phyloP scores from a whole-genome alignment of 495 filamentous ascomycete genomes.

The Penicillium ucsense region DNA sequence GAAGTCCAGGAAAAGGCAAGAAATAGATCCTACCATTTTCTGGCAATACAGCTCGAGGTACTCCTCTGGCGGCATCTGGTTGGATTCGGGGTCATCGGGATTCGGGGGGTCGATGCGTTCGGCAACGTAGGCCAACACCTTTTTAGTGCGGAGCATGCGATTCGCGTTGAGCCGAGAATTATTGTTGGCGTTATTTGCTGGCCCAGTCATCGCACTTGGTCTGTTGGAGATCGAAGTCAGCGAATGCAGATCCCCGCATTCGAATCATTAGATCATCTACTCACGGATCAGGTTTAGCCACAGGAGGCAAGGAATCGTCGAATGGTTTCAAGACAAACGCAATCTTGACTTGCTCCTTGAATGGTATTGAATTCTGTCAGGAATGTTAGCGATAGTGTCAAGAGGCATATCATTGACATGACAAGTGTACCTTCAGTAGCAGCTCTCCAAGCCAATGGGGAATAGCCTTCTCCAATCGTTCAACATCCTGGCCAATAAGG shows the following conservation, averaged over 20 bases:
- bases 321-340: constrained; percentile 84
- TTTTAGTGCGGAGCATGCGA: constrained; percentile 89
- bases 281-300: constrained; percentile 52
- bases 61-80: constrained; percentile 71
- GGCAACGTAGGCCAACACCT: constrained; percentile 86
- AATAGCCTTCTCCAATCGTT: constrained; percentile 71
- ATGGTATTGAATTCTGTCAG: constrained; percentile 61
- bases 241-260: not conserved
- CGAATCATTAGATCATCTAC: not conserved
- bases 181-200: constrained; percentile 27
- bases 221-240: constrained; percentile 1
- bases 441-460: constrained; percentile 90
- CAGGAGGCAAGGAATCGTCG: constrained; percentile 62
- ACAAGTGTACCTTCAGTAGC: constrained; percentile 54
- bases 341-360: constrained; percentile 89
- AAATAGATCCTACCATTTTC: constrained; percentile 55
- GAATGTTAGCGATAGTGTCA: constrained; percentile 1
- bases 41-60: constrained; percentile 93
- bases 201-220: constrained; percentile 14
- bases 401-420: not conserved
- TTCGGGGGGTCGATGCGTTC: constrained; percentile 71
- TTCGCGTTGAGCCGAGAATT: constrained; percentile 92
- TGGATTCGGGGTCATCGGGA: constrained; percentile 42
- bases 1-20: constrained; percentile 1
- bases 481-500: constrained; percentile 64